A percentile compares a stretch with the other conserved stretches of the same genome.
Evolutionary conservation across 805 yeast genomes (phyloP).

Genomic region (Candida suzukii): DNA sequence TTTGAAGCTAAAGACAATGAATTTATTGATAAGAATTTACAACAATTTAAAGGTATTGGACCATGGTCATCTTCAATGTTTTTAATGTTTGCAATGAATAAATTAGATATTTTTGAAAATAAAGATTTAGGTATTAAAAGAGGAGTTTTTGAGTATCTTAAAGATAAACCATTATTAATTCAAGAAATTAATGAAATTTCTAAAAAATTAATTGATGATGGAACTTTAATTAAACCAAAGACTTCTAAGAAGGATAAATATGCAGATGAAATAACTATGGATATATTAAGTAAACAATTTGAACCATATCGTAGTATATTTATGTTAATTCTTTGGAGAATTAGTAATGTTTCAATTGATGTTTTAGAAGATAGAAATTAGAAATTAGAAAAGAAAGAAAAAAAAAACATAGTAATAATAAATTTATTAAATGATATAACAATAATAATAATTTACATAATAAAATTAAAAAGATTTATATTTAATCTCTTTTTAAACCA

Average conservation of each 20-base stretch:
- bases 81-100: constrained; percentile 57
- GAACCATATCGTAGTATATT: constrained; percentile 61
- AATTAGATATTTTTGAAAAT: constrained; percentile 64
- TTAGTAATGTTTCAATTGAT: constrained; percentile 51
- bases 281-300: constrained; percentile 48
- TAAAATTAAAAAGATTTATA: too few relatives aligned
- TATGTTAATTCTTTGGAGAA: constrained; percentile 70
- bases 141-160: constrained; percentile 64
- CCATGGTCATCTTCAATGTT: constrained; percentile 91
- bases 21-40: constrained; percentile 10
- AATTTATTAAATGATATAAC: too few relatives aligned
- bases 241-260: constrained; percentile 9
- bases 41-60: constrained; percentile 60
- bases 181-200: constrained; percentile 33
- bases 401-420: too few relatives aligned
- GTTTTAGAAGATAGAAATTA: constrained; percentile 30
- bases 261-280: constrained; percentile 50
- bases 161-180: constrained; percentile 42
- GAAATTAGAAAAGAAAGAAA: too few relatives aligned
- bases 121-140: constrained; percentile 83
- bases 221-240: too few relatives aligned
- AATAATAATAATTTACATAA: too few relatives aligned
- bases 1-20: constrained; percentile 10
- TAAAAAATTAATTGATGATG: constrained; percentile 5
- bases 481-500: constrained; percentile 17